A percentile compares a stretch with the other conserved stretches of the same genome.
phyloP scores from a whole-genome alignment of 768 basidiomycete genomes.

The Collybia sp. region DNA sequence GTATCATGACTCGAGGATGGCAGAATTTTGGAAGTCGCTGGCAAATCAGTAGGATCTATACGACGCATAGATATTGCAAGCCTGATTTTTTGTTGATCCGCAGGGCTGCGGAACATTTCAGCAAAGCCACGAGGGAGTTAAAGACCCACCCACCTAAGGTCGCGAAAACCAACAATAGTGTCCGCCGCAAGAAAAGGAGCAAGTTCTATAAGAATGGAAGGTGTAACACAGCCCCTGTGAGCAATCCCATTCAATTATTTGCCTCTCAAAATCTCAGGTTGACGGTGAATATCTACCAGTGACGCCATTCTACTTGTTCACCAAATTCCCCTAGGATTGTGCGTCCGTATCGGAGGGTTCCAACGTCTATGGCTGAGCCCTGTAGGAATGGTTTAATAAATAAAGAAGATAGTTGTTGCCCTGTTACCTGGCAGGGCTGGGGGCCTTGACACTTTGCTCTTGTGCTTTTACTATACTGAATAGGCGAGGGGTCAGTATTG shows the following conservation, averaged over 20 bases:
- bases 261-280: background rate
- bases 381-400: constrained; percentile 8
- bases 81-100: constrained; percentile 62
- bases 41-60: constrained; percentile 56
- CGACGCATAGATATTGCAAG: constrained; percentile 49
- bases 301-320: constrained; percentile 70
- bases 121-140: background rate
- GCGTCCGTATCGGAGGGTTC: constrained; percentile 63
- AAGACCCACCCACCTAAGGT: constrained; percentile 39
- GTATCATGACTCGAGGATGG: constrained; percentile 1
- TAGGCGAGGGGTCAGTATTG: background rate
- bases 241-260: constrained; percentile 4
- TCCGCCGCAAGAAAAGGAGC: constrained; percentile 33
- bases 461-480: constrained; percentile 68
- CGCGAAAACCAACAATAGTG: constrained; percentile 43
- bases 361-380: constrained; percentile 47
- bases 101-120: constrained; percentile 27
- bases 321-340: constrained; percentile 40
- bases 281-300: constrained; percentile 48
- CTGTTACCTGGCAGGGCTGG: constrained; percentile 44
- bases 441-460: constrained; percentile 68
- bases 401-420: constrained; percentile 1
- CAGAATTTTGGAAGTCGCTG: constrained; percentile 32
- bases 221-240: constrained; percentile 68
- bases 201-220: constrained; percentile 46